These are phyloP conservation scores for Schizosaccharomyces japonicus DNA, from an alignment of 805 yeast species.

Conservation along the genomic window DNA sequence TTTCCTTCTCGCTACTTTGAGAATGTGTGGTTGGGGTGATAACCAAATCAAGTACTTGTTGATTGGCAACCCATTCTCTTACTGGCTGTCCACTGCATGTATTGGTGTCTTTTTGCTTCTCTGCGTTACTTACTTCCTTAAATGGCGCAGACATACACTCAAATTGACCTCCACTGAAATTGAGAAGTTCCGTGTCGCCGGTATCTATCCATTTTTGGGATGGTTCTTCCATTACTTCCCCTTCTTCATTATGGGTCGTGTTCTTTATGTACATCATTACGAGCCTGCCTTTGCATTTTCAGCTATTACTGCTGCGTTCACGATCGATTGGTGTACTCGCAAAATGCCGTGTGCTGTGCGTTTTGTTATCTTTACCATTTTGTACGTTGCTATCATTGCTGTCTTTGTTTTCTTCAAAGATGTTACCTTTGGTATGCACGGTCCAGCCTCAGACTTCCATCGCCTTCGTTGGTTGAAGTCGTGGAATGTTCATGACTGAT, in stretches of 20 bases:
- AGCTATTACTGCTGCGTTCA: conserved; percentile 35
- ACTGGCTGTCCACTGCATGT: conserved; percentile 37
- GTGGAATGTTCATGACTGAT: conserved; percentile 28
- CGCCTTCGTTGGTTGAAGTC: conserved; percentile 30
- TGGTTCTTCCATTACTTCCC: conserved; percentile 82
- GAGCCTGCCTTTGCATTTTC: conserved; percentile 77
- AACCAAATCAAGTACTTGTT: conserved; percentile 34
- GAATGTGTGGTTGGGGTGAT: conserved; percentile 54
- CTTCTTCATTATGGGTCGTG: conserved; percentile 82
- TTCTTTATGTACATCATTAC: conserved; percentile 88
- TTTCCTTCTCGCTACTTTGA: conserved; percentile 35
- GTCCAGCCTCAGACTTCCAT: conserved; percentile 24
- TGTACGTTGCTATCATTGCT: conserved; percentile 31
- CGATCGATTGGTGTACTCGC: conserved; percentile 26
- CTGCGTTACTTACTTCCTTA: conserved; percentile 19
- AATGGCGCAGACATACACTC: conserved; percentile 51
- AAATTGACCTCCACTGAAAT: conserved; percentile 22
- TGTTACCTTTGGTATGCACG: conserved; percentile 61
- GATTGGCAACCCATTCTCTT: conserved; percentile 38
- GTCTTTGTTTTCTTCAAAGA: conserved; percentile 39
- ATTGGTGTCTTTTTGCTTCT: conserved; percentile 22
- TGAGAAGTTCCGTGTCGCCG: conserved; percentile 32
- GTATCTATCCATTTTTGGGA: conserved; percentile 65
- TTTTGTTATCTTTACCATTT: conserved; percentile 11
- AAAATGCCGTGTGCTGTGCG: conserved; percentile 9